Evolutionary conservation across 768 basidiomycete species (phyloP).

Genomic region (Kwoniella sp.): DNA sequence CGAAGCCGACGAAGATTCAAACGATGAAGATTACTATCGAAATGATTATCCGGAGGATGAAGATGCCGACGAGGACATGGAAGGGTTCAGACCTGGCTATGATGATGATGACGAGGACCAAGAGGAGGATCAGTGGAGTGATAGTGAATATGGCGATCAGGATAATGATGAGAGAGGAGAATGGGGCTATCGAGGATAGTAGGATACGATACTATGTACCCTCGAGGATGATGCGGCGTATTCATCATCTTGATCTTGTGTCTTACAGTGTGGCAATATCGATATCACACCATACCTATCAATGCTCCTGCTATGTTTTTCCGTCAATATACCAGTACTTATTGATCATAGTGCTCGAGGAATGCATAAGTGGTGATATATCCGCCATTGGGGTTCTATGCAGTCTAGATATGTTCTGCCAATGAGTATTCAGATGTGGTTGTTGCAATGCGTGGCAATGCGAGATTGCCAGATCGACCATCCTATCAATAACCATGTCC

Average conservation of each 20-base stretch:
- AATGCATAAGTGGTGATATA: conserved; percentile 1
- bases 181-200: conserved; percentile 26
- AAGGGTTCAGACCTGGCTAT: conserved; percentile 32
- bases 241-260: no score
- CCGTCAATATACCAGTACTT: no score
- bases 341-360: neutral
- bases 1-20: conserved; percentile 53
- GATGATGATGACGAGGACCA: conserved; percentile 18
- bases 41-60: conserved; percentile 54
- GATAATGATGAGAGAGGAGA: conserved; percentile 24
- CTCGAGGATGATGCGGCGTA: no score
- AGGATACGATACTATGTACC: no score
- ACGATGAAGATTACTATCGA: conserved; percentile 52
- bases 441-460: no score
- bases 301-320: no score
- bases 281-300: no score
- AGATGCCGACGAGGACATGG: conserved; percentile 51
- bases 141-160: conserved; percentile 23
- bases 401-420: neutral
- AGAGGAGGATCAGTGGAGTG: conserved; percentile 13
- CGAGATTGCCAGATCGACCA: no score
- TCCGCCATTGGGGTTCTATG: neutral
- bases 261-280: no score
- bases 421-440: no score
- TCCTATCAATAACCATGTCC: no score